Evolutionary conservation across 805 yeast genomes (phyloP).

Genomic region (Kregervanrija fluxuum): DNA sequence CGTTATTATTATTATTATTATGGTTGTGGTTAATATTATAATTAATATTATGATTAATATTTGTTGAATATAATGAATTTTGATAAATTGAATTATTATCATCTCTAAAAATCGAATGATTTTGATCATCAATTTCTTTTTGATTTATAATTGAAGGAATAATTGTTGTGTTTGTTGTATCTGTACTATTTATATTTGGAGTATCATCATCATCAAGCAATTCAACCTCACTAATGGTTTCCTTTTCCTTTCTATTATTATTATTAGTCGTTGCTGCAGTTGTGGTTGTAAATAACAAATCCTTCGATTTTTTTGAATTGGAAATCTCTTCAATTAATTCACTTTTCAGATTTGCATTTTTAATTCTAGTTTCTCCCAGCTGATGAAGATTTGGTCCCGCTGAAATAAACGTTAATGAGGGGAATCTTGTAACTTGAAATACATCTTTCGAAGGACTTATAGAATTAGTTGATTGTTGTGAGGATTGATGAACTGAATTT

Average conservation of each 20-base stretch:
- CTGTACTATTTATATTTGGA: no score
- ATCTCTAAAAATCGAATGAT: not conserved
- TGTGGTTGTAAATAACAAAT: constrained; percentile 4
- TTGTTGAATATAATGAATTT: constrained; percentile 18
- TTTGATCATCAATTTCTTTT: no score
- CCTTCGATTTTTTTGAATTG: constrained; percentile 7
- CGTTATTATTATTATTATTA: not conserved
- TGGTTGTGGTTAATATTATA: constrained; percentile 1
- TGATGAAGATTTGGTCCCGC: constrained; percentile 1
- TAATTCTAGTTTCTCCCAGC: constrained; percentile 7
- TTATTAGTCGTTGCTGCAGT: no score
- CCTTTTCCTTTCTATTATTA: not conserved
- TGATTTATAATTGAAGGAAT: no score
- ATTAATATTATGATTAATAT: constrained; percentile 5
- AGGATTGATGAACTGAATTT: no score
- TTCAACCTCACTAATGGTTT: no score
- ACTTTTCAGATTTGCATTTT: constrained; percentile 13
- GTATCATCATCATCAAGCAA: no score
- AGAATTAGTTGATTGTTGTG: no score
- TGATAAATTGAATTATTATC: constrained; percentile 20
- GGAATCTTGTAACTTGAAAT: constrained; percentile 6
- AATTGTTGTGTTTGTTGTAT: not conserved
- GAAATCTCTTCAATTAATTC: constrained; percentile 15
- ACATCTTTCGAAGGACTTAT: not conserved
- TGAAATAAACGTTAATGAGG: constrained; percentile 8